Evolutionary conservation across 1,284 basidiomycete genomes (phyloP).

Genomic region (Melampsora occidentalis): DNA sequence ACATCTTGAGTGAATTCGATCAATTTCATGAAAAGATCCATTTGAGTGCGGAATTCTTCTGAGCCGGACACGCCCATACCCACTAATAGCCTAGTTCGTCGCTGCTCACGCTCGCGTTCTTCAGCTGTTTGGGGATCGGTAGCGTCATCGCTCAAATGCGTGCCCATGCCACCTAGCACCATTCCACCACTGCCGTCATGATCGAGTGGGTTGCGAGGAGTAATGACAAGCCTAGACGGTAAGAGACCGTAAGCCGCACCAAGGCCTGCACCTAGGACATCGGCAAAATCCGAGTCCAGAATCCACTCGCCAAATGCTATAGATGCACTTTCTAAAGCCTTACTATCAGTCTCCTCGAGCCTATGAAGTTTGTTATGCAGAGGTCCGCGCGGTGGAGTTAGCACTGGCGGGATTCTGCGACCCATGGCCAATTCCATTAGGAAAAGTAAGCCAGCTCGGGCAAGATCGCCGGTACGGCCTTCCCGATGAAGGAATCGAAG

Average conservation of each 20-base stretch:
- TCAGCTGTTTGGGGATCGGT: conserved; percentile 56
- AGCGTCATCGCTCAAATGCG: conserved; percentile 57
- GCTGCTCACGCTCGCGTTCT: conserved; percentile 60
- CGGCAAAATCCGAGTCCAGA: conserved; percentile 90
- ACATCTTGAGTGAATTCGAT: conserved; percentile 91
- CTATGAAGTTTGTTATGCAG: neutral
- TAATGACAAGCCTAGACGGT: conserved; percentile 70
- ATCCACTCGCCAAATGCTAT: conserved; percentile 87
- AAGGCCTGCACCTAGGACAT: conserved; percentile 88
- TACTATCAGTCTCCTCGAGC: conserved; percentile 19
- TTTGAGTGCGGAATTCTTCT: conserved; percentile 70
- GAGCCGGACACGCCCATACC: conserved; percentile 73
- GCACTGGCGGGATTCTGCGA: conserved; percentile 52
- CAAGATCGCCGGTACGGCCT: conserved; percentile 87
- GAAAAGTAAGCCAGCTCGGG: conserved; percentile 83
- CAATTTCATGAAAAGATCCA: conserved; percentile 83
- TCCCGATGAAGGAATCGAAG: conserved; percentile 93
- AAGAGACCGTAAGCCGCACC: conserved; percentile 89
- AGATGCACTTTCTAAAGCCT: conserved; percentile 65
- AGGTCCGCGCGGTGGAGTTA: conserved; percentile 46
- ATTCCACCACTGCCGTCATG: conserved; percentile 57
- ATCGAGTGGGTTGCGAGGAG: conserved; percentile 31
- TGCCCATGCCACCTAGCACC: conserved; percentile 63
- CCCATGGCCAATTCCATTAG: conserved; percentile 92
- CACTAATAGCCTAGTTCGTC: conserved; percentile 62